Conservation (phyloP, 768 basidiomycete genomes). For the Leccinum rimulosum region DNA sequence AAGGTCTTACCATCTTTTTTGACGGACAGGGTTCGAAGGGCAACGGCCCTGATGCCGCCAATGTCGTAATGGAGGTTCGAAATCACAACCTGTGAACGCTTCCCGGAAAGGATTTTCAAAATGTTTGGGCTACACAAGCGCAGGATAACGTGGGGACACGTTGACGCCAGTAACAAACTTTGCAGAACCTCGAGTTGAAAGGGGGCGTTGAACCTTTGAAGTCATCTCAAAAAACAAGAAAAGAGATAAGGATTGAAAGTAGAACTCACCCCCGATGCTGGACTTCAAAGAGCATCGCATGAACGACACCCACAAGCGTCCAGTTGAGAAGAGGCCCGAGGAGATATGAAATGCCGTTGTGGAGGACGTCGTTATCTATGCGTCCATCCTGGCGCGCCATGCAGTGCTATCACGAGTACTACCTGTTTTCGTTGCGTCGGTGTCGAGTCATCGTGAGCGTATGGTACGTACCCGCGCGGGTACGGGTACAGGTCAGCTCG, state of each 20-base stretch:
- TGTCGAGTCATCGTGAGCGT: no score
- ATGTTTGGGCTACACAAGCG: constrained; percentile 59
- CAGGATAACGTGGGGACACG: constrained; percentile 65
- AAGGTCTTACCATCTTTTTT: constrained; percentile 36
- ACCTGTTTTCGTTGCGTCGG: no score
- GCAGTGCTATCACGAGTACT: constrained; percentile 28
- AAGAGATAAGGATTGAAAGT: not conserved
- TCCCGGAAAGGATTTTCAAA: constrained; percentile 43
- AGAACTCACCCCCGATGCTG: constrained; percentile 49
- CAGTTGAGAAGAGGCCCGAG: constrained; percentile 70
- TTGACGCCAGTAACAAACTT: constrained; percentile 57
- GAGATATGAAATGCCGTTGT: constrained; percentile 78
- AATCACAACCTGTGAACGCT: constrained; percentile 32
- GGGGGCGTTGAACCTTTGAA: constrained; percentile 43
- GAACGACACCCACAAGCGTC: constrained; percentile 75
- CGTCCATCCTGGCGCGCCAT: constrained; percentile 43
- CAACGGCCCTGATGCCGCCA: constrained; percentile 37
- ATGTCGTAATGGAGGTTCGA: constrained; percentile 36
- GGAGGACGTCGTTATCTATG: constrained; percentile 65
- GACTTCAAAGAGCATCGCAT: constrained; percentile 59
- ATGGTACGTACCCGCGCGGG: no score
- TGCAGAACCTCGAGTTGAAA: constrained; percentile 65
- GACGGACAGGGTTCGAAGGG: constrained; percentile 38
- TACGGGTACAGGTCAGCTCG: no score
- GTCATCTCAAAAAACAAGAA: not conserved